Evolutionary conservation across 805 yeast genomes (phyloP), one percentile per base, ranked within the genome.

Genomic region (Pichia thaimueangensis): DNA sequence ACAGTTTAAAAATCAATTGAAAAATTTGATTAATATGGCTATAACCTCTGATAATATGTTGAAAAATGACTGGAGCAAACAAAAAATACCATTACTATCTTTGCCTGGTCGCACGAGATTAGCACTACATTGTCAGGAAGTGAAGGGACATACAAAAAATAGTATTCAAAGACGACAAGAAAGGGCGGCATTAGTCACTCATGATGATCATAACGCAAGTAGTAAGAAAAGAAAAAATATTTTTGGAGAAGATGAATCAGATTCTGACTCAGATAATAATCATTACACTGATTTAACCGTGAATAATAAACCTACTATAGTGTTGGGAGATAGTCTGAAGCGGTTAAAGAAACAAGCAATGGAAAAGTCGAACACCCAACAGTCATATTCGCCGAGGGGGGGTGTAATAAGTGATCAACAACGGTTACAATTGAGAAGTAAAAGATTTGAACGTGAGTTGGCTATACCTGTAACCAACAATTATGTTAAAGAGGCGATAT

Each of bases 11-110:
- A 44, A 50, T 8, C 79, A 80, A 53, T 58, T 82, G 38, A 77
- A 71, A 50, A 47, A 56, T 10, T 52, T 78, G 28, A 65, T 82
- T 22, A 68, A 73, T 40, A 48, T 58, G 40, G 84, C 85, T 0
- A 67, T 71, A 15, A 59, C 60, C 3, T 60, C 65, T 36, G 61
- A 63, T 19, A 67, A 66, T 31, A 50, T 80, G 4, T 67, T 71
- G 62, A 48, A 58, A 1, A 78, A 74, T 47, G 71, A 78, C 45
- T 82, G 88, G 88, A 55, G 52, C 4, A 48, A 37, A 10, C 78
- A 76, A 54, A 58, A 59, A 24, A 48, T 81, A 6, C 86, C 86
- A 48, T 70, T 36, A 51, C 67, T 47, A 22, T 38, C 43, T 23
- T 47, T 29, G 4, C 32, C 35, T 24, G 38, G 39, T 29, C 47